Conservation (phyloP, 495 filamentous ascomycete species). For the Trichoderma erinaceum region DNA sequence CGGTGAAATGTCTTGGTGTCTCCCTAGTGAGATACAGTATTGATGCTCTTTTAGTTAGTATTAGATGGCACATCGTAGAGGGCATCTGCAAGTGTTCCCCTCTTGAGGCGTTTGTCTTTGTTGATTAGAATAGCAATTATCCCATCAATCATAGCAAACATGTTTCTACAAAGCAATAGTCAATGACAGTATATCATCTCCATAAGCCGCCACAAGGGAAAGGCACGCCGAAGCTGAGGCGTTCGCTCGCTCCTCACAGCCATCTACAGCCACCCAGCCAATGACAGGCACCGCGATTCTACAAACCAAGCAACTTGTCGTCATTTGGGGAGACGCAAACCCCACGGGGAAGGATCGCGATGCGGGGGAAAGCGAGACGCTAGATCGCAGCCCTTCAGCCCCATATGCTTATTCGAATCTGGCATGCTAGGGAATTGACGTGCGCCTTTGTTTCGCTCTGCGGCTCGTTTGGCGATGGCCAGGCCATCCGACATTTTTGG, state of each 20-base stretch:
- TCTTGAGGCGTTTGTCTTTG: background rate
- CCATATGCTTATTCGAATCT: constrained; percentile 2
- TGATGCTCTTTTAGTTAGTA: no score
- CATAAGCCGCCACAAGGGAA: background rate
- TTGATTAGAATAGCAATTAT: background rate
- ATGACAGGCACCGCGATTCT: background rate
- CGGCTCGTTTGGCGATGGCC: background rate
- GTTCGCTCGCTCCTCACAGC: background rate
- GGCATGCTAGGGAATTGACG: background rate
- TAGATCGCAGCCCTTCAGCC: background rate
- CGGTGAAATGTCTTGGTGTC: no score
- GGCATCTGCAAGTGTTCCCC: background rate
- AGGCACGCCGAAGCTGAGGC: background rate
- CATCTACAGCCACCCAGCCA: background rate
- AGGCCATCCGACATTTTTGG: background rate
- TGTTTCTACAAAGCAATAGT: background rate
- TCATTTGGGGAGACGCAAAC: background rate
- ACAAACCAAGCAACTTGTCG: background rate
- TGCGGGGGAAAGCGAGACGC: constrained; percentile 7
- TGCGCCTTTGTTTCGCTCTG: background rate
- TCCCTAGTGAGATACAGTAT: no score
- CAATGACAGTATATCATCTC: background rate
- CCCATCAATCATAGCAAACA: background rate
- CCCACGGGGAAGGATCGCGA: constrained; percentile 6
- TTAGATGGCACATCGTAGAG: no score